Evolutionary conservation across 2,329 filamentous ascomycete species (phyloP).

Genomic region (Curvularia eragrostidis): DNA sequence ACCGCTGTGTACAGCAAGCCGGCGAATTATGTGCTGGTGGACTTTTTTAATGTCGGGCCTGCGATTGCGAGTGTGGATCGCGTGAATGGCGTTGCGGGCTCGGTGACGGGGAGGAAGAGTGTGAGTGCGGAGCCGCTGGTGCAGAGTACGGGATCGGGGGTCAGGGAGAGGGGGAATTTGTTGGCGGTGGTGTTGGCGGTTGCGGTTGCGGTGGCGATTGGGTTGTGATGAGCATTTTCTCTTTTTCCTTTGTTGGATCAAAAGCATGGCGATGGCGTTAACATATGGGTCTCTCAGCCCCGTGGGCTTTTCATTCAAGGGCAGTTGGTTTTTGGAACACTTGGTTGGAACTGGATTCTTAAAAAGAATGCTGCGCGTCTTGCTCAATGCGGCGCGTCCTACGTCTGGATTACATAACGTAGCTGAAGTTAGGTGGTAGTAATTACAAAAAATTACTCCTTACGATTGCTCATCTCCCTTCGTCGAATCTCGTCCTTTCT

Average conservation of each 20-base stretch:
- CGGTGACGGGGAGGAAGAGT: slow-evolving; percentile 32
- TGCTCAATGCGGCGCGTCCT: background rate
- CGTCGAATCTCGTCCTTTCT: background rate
- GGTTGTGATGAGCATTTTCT: slow-evolving; percentile 19
- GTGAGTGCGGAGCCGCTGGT: slow-evolving; percentile 30
- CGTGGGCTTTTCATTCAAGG: background rate
- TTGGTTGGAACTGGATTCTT: background rate
- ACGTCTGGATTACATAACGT: slow-evolving; percentile 4
- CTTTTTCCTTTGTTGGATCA: background rate
- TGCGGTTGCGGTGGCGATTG: slow-evolving; percentile 38
- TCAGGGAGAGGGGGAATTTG: slow-evolving; percentile 28
- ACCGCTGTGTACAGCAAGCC: slow-evolving; percentile 66
- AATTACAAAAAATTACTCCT: background rate
- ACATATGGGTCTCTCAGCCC: background rate
- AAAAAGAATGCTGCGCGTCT: background rate
- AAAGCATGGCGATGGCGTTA: slow-evolving; percentile 16
- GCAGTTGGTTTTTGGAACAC: background rate
- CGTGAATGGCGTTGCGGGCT: slow-evolving; percentile 65
- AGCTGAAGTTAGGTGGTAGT: background rate
- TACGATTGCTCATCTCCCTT: background rate
- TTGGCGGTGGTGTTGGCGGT: slow-evolving; percentile 43
- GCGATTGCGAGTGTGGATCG: slow-evolving; percentile 74
- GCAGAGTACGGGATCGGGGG: slow-evolving; percentile 25
- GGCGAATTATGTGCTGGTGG: slow-evolving; percentile 78
- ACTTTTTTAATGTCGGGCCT: slow-evolving; percentile 78